Evolutionary conservation across 2,329 filamentous ascomycete species (phyloP).

Genomic region (Diplodia seriata): DNA sequence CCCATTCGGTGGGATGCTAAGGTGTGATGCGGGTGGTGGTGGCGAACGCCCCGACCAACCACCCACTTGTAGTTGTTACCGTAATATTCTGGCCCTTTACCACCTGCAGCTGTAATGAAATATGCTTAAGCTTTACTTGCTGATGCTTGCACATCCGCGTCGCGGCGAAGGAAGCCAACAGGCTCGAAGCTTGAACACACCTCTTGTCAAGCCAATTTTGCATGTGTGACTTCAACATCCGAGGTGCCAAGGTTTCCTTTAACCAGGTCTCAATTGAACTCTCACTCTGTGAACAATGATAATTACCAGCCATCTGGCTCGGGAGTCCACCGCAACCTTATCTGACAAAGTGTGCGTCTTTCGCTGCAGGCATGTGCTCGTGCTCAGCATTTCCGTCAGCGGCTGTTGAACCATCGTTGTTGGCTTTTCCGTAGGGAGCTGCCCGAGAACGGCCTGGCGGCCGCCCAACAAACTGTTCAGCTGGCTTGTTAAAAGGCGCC

Average conservation of each 20-base stretch:
- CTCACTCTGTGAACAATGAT: neutral
- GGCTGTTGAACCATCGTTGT: neutral
- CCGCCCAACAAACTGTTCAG: slow-evolving; percentile 16
- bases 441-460: slow-evolving; percentile 8
- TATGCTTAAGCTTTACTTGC: slow-evolving; percentile 5
- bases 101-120: neutral
- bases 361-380: neutral
- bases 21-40: neutral
- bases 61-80: neutral
- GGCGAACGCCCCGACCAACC: slow-evolving; percentile 8
- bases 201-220: too few species aligned
- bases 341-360: neutral
- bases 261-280: slow-evolving; percentile 6
- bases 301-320: neutral
- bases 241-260: slow-evolving; percentile 1
- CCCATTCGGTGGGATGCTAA: neutral
- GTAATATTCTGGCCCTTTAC: neutral
- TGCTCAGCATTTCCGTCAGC: neutral
- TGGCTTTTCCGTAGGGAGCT: neutral
- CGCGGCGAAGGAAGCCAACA: too few species aligned
- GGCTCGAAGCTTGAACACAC: too few species aligned
- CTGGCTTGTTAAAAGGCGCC: neutral
- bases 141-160: neutral
- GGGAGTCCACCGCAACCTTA: slow-evolving; percentile 16
- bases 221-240: neutral